Percentiles rank a stretch among this genome's conserved stretches.
These are phyloP conservation scores for Vinca minor DNA, from an alignment of 257 asterid species.

Conservation along the genomic window DNA sequence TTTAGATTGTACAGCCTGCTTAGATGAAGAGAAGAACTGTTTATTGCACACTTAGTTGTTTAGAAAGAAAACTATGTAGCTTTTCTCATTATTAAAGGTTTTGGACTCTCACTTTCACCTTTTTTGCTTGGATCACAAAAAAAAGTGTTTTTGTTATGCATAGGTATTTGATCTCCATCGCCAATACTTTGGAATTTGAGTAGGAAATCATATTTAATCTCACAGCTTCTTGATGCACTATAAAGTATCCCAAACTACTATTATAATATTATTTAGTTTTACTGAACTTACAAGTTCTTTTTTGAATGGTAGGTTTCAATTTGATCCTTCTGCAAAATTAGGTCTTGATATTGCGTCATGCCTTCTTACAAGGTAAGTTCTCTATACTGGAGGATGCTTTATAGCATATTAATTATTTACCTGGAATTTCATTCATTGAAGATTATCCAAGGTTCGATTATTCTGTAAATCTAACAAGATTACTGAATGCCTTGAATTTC, in stretches of 20 bases:
- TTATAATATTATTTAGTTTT: not conserved
- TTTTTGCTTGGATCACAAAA: not conserved
- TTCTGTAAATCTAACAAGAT: conserved; percentile 7
- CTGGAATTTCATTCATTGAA: conserved; percentile 7
- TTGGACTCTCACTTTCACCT: not conserved
- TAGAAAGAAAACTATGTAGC: not conserved
- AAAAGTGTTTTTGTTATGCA: not conserved
- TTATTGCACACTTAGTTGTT: not conserved
- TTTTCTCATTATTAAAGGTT: not conserved
- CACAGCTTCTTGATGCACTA: not conserved
- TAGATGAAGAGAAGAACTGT: not conserved
- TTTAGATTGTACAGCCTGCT: not conserved
- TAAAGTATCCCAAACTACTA: not conserved
- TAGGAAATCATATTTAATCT: not conserved
- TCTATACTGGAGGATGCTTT: conserved; percentile 14
- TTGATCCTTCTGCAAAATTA: conserved; percentile 67
- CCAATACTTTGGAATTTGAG: not conserved
- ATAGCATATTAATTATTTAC: conserved; percentile 7
- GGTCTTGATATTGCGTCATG: conserved; percentile 97
- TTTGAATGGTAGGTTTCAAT: conserved; percentile 62
- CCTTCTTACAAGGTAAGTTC: conserved; percentile 64
- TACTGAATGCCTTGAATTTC: not conserved
- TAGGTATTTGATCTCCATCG: not conserved
- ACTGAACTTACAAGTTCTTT: conserved; percentile 6
- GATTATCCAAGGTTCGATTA: conserved; percentile 4